Evolutionary conservation across 495 filamentous ascomycete genomes (phyloP).

Genomic region (Tetracladium setigerum): DNA sequence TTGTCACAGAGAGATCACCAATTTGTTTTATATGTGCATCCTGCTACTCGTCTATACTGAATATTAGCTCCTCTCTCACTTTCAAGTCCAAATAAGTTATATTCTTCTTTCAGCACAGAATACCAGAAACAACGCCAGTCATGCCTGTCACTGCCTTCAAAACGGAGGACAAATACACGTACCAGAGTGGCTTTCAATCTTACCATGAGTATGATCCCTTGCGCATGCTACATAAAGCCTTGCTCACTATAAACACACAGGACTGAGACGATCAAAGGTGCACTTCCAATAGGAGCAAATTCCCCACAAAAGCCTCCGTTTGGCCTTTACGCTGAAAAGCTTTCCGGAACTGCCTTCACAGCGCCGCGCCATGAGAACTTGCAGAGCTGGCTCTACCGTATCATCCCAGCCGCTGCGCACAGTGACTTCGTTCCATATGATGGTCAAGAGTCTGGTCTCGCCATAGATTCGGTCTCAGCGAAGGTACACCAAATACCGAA

Average conservation of each 20-base stretch:
- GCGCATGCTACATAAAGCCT: no score
- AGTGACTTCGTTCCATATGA: conserved; percentile 44
- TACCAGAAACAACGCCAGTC: not conserved
- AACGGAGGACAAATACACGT: conserved; percentile 49
- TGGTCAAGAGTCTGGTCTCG: not conserved
- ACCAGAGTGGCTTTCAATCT: conserved; percentile 55
- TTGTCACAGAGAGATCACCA: no score
- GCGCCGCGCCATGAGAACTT: conserved; percentile 60
- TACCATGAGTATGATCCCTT: conserved; percentile 43
- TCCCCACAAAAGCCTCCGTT: conserved; percentile 61
- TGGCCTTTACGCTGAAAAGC: conserved; percentile 63
- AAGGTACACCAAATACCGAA: conserved; percentile 52
- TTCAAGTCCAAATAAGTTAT: no score
- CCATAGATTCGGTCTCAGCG: conserved; percentile 30
- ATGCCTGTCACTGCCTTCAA: conserved; percentile 50
- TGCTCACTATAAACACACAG: conserved; percentile 11
- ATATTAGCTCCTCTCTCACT: no score
- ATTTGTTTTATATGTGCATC: no score
- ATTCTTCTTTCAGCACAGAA: not conserved
- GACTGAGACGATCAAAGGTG: conserved; percentile 25
- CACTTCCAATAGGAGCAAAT: conserved; percentile 40
- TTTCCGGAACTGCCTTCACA: conserved; percentile 67
- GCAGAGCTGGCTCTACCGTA: conserved; percentile 68
- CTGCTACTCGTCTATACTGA: no score
- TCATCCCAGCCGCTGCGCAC: conserved; percentile 59